Conservation (phyloP, 2,329 filamentous ascomycete species). For the Penicillium aurantiogriseum region DNA sequence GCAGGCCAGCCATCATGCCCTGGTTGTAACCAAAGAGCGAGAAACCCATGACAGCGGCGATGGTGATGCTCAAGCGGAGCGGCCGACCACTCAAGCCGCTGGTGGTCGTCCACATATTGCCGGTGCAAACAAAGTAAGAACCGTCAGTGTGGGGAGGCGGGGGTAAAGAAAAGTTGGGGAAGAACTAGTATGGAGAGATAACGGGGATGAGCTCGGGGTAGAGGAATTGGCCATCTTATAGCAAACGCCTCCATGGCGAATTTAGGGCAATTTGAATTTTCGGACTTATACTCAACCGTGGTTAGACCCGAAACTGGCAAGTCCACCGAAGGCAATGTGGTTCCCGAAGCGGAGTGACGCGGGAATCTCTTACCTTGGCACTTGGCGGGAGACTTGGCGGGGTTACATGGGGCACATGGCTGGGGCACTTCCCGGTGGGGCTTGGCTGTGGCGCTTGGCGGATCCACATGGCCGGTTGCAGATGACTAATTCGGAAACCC, state of each 20-base stretch:
- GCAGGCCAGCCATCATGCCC: conserved; percentile 23
- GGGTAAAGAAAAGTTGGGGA: not conserved
- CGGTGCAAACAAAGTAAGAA: conserved; percentile 2
- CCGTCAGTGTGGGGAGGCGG: conserved; percentile 5
- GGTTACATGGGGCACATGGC: not conserved
- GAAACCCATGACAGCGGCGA: conserved; percentile 45
- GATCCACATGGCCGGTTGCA: not conserved
- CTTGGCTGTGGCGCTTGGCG: not conserved
- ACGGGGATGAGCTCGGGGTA: not conserved
- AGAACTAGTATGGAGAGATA: not conserved
- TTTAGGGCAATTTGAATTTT: not conserved
- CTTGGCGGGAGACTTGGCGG: not conserved
- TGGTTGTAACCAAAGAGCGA: conserved; percentile 40
- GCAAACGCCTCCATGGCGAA: conserved; percentile 1
- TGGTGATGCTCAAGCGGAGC: conserved; percentile 22
- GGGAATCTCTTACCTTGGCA: not conserved
- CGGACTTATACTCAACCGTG: not conserved
- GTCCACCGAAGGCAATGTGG: conserved; percentile 8
- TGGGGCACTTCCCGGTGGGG: not conserved
- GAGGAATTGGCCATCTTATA: conserved; percentile 8
- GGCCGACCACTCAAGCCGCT: conserved; percentile 17
- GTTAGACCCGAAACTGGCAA: conserved; percentile 3
- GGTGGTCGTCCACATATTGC: conserved; percentile 27
- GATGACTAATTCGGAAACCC: not conserved
- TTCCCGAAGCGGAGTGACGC: conserved; percentile 6